These are phyloP conservation scores for Acorus gramineus DNA, from an alignment of 106 monocot species.

Conservation along the genomic window DNA sequence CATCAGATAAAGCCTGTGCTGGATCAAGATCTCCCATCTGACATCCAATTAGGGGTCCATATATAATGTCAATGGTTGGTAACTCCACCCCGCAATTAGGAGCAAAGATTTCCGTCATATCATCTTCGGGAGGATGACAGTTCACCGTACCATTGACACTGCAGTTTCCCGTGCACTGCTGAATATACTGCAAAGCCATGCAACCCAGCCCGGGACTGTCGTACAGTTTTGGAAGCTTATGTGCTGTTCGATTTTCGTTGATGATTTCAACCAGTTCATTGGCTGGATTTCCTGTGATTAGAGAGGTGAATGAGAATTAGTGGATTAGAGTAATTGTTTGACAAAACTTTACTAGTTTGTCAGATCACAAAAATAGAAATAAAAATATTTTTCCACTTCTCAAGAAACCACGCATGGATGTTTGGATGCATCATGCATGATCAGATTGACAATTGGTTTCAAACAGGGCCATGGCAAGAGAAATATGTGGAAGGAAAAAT, in stretches of 20 bases:
- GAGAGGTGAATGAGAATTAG: no score
- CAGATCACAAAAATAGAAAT: no score
- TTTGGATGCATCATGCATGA: no score
- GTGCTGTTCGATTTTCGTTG: slow-evolving; percentile 50
- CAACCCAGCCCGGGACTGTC: slow-evolving; percentile 66
- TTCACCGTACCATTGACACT: slow-evolving; percentile 32
- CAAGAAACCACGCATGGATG: no score
- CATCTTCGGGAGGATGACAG: slow-evolving; percentile 38
- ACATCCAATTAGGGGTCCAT: slow-evolving; percentile 44
- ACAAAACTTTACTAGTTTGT: no score
- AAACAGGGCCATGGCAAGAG: no score
- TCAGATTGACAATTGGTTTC: no score
- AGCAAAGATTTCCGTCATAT: slow-evolving; percentile 76
- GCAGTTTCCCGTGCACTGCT: slow-evolving; percentile 49
- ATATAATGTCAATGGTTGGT: slow-evolving; percentile 44
- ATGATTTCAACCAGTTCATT: slow-evolving; percentile 42
- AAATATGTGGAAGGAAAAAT: no score
- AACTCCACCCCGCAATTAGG: slow-evolving; percentile 80
- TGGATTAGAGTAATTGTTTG: no score
- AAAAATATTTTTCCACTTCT: no score
- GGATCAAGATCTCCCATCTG: slow-evolving; percentile 25
- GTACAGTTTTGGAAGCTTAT: slow-evolving; percentile 45
- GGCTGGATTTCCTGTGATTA: slow-evolving; percentile 42
- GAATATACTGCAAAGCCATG: slow-evolving; percentile 79
- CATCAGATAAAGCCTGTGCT: slow-evolving; percentile 28